Base-by-base conservation (phyloP, 1,284 basidiomycete genomes). In the Athelia sp. region DNA sequence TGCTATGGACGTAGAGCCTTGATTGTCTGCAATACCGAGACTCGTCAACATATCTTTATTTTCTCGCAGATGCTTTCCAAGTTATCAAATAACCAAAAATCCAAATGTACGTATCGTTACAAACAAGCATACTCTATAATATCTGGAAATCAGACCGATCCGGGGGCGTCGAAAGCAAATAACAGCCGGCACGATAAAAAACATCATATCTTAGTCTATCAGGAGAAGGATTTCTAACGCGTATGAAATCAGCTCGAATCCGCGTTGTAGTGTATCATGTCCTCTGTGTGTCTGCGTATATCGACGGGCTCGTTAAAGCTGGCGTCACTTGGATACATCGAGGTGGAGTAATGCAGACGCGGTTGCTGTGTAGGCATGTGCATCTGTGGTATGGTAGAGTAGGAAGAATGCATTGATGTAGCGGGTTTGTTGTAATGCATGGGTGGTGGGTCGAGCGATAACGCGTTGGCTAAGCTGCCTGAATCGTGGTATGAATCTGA, bases 1-100 rank as follows among this genome's bases (percentile, higher is more conserved):
- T 63, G 74, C 74, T 38, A 85, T 86, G 83, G 80, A 85, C 55
- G 63, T 84, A 31, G 82, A 81, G n/a, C n/a, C n/a, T n/a, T n/a
- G n/a, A 53, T 56, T 52, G 52, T 49, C 26, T 45, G 24, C 17
- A 50, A 60, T 49, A 44, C 22, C 48, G 36, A 17, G 15, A 21
- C 36, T 4, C 36, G 15, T 40, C n/a, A 17, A 50, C 22, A 23
- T 19, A 29, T 43, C 22, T 23, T 50, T 45, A 29, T 29, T 21
- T 45, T 21, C 40, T 47, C 21, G 29, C 23, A 55, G 18, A 45
- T 43, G 23, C 21, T 21, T 43, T 47, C 43, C 51, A 54, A 56
- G 35, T 50, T 43, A n/a, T 40, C 19, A 6, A 40, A 6, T n/a
- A 40, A 17, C 36, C 36, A 40, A 40, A 40, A n/a, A 6, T 6